Conservation (phyloP, 331 rosid genomes). For the Telfairia occidentalis region DNA sequence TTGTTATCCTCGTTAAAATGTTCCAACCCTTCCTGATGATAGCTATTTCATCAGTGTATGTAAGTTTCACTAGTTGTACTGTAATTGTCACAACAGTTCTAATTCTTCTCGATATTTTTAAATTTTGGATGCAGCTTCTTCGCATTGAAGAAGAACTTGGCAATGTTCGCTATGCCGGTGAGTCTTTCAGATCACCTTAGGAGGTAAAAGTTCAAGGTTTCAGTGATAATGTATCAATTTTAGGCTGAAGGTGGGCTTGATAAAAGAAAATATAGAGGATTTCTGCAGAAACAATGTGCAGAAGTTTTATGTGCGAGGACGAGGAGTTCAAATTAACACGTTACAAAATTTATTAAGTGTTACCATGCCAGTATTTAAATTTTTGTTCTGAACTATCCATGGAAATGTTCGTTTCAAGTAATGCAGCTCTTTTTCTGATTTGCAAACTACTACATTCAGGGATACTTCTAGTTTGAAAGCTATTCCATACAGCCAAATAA, state of each 20-base stretch:
- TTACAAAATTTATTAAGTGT: neutral
- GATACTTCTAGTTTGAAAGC: neutral
- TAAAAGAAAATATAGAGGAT: neutral
- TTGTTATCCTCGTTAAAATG: neutral
- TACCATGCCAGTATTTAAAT: neutral
- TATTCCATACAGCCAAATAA: neutral
- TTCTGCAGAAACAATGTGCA: neutral
- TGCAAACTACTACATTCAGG: neutral
- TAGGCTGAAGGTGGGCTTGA: neutral
- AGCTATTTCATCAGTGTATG: neutral
- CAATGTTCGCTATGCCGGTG: slow-evolving; percentile 79
- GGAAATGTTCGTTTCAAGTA: neutral
- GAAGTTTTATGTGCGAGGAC: neutral
- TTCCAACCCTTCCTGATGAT: neutral
- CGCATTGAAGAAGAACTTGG: slow-evolving; percentile 97
- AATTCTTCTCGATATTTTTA: neutral
- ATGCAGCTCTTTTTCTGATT: neutral
- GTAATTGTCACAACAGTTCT: neutral
- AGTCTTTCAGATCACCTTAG: slow-evolving; percentile 81
- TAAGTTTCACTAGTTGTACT: neutral
- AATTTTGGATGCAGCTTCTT: slow-evolving; percentile 62
- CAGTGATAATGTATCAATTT: neutral
- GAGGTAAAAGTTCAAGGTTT: slow-evolving; percentile 1
- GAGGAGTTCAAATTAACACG: neutral
- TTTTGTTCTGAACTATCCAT: slow-evolving; percentile 5